Evolutionary conservation across 2,329 filamentous ascomycete genomes (phyloP).

Genomic region (Aureobasidium subglaciale): DNA sequence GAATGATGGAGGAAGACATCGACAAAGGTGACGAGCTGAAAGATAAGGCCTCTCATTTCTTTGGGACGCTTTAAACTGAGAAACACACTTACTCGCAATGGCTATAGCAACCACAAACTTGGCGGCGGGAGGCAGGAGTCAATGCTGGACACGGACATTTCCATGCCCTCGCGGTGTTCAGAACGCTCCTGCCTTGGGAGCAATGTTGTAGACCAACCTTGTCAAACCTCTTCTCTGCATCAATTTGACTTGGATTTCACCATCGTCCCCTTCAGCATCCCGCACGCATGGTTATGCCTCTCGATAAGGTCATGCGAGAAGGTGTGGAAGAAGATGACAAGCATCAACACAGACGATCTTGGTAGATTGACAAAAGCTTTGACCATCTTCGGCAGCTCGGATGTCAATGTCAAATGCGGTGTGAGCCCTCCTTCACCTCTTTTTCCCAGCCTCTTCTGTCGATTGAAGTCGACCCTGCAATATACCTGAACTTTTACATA

Average conservation of each 20-base stretch:
- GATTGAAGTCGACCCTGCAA: neutral
- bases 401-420: neutral
- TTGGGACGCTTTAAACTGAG: neutral
- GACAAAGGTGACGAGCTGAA: neutral
- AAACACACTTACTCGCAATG: conserved; percentile 8
- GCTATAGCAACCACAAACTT: conserved; percentile 12
- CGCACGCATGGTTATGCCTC: neutral
- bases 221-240: too few relatives aligned
- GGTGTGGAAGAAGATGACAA: neutral
- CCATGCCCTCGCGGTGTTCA: neutral
- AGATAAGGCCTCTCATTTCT: neutral
- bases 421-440: neutral
- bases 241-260: neutral
- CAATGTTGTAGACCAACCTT: too few relatives aligned
- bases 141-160: conserved; percentile 8
- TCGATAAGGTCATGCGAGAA: neutral
- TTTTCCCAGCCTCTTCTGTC: neutral
- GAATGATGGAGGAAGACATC: neutral
- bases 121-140: conserved; percentile 8
- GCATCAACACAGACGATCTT: conserved; percentile 9
- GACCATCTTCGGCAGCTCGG: neutral
- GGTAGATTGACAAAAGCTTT: neutral
- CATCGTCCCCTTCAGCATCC: too few relatives aligned
- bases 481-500: neutral
- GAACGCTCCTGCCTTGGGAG: neutral